Evolutionary conservation across 345 rosid species (phyloP).

Genomic region (Eucalyptus marginata): DNA sequence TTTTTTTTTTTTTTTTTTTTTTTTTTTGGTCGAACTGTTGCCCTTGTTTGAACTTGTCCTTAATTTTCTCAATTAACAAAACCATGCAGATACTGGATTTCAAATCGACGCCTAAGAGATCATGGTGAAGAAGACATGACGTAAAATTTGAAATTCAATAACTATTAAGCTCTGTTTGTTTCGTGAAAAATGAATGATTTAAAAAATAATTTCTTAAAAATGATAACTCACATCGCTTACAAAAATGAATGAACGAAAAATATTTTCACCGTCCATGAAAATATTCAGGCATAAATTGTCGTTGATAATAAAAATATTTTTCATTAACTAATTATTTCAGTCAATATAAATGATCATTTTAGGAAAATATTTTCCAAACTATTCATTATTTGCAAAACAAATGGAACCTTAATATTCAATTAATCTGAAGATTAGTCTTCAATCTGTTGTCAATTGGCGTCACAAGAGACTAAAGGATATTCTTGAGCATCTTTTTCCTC

Average conservation of each 20-base stretch:
- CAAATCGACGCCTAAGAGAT: neutral
- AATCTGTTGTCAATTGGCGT: neutral
- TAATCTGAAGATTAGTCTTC: neutral
- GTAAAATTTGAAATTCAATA: neutral
- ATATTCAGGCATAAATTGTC: too few species aligned
- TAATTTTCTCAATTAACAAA: neutral
- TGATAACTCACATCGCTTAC: accelerated
- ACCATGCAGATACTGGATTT: neutral
- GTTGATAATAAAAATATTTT: too few species aligned
- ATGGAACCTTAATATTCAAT: too few species aligned
- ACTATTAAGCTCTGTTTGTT: accelerated
- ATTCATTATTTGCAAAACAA: too few species aligned
- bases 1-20: too few species aligned
- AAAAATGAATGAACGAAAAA: too few species aligned
- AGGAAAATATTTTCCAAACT: too few species aligned
- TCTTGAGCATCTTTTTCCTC: neutral
- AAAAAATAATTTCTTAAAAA: too few species aligned
- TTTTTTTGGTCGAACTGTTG: too few species aligned
- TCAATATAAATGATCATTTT: neutral
- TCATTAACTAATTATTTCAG: too few species aligned
- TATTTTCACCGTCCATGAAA: too few species aligned
- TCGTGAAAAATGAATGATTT: too few species aligned
- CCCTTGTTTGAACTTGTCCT: neutral
- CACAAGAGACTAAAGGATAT: neutral
- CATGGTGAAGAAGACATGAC: neutral